These are phyloP conservation scores for Penicillium aurantiogriseum DNA, from an alignment of 2,329 filamentous ascomycete genomes.

Conservation along the genomic window DNA sequence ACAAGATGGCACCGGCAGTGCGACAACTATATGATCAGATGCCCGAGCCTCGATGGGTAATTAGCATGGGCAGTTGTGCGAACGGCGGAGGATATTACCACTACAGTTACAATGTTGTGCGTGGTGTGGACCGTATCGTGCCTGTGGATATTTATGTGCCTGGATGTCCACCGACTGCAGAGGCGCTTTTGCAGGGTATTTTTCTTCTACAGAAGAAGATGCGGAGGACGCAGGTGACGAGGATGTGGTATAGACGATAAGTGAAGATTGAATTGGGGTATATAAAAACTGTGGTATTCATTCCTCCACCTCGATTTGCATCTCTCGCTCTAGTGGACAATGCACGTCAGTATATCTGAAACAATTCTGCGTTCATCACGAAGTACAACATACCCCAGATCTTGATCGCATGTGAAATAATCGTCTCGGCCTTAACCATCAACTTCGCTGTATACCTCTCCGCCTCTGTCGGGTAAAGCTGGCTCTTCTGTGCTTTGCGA, in stretches of 20 bases:
- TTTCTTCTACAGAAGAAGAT: conserved; percentile 78
- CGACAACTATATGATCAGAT: conserved; percentile 94
- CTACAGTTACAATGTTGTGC: conserved; percentile 75
- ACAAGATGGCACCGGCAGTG: conserved; percentile 92
- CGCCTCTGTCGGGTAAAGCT: conserved; percentile 56
- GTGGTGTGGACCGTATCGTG: conserved; percentile 73
- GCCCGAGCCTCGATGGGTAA: conserved; percentile 86
- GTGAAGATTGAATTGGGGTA: neutral
- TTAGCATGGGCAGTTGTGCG: conserved; percentile 80
- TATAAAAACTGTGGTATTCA: conserved; percentile 9
- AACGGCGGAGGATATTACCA: conserved; percentile 86
- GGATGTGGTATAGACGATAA: conserved; percentile 56
- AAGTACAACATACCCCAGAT: conserved; percentile 55
- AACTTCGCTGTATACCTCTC: conserved; percentile 64
- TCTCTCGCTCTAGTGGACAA: conserved; percentile 35
- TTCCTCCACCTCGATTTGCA: conserved; percentile 39
- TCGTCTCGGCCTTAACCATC: conserved; percentile 64
- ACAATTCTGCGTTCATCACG: neutral
- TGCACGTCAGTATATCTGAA: conserved; percentile 6
- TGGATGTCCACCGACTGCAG: conserved; percentile 61
- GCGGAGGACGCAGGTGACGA: conserved; percentile 50
- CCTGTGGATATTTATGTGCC: conserved; percentile 80
- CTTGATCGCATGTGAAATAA: conserved; percentile 66
- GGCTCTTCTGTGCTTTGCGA: conserved; percentile 54
- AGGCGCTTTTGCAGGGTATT: conserved; percentile 59